phyloP scores from a whole-genome alignment of 1,284 basidiomycete species.

The Microbotryum silenes-acaulis region DNA sequence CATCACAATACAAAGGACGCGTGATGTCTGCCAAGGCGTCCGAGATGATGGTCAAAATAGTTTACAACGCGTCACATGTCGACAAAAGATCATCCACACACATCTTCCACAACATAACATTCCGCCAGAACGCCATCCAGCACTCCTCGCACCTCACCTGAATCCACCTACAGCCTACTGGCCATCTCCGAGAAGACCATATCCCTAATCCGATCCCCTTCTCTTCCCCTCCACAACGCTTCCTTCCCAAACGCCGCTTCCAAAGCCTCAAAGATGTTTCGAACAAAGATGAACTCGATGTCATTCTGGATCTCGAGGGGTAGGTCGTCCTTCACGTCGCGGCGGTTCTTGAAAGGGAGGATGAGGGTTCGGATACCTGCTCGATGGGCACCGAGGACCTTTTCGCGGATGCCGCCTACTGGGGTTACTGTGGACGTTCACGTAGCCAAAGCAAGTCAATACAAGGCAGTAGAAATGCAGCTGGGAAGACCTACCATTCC shows the following conservation, averaged over 20 bases:
- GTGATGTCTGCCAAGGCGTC: too few species aligned
- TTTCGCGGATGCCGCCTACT: conserved; percentile 75
- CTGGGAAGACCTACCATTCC: conserved; percentile 61
- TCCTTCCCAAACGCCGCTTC: conserved; percentile 57
- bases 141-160: not conserved
- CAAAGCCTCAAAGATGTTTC: conserved; percentile 67
- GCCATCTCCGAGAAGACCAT: not conserved
- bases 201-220: not conserved
- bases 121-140: not conserved
- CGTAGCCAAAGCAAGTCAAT: not conserved
- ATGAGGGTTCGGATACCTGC: conserved; percentile 73
- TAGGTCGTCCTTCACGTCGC: conserved; percentile 77
- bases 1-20: too few species aligned
- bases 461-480: conserved; percentile 57
- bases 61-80: too few species aligned
- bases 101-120: too few species aligned
- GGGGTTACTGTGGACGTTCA: conserved; percentile 51
- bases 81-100: too few species aligned
- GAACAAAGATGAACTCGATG: conserved; percentile 70
- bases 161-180: not conserved
- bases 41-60: too few species aligned
- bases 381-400: conserved; percentile 72
- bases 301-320: conserved; percentile 60
- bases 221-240: not conserved
- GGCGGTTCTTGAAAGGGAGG: conserved; percentile 69